phyloP scores from a whole-genome alignment of 1,284 basidiomycete genomes.

The Taiwanofungus camphoratus region DNA sequence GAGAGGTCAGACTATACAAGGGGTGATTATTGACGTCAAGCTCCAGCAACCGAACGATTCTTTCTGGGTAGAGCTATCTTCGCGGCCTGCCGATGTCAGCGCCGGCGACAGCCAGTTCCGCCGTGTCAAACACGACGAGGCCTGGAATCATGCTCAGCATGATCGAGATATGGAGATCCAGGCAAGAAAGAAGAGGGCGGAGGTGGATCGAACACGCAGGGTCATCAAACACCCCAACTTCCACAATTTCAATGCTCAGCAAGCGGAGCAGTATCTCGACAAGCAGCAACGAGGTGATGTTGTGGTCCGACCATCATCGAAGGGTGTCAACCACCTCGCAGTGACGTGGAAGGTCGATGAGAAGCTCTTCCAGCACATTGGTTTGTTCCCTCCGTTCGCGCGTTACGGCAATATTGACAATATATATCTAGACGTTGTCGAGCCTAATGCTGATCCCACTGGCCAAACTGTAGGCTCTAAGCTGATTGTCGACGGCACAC shows the following conservation, averaged over 20 bases:
- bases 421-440: conserved; percentile 71
- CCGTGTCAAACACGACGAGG: conserved; percentile 54
- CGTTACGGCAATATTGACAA: conserved; percentile 8
- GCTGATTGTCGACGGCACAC: conserved; percentile 77
- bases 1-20: conserved; percentile 78
- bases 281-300: conserved; percentile 92
- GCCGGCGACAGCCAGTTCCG: conserved; percentile 64
- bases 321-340: conserved; percentile 90
- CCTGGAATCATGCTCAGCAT: conserved; percentile 65
- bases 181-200: conserved; percentile 79
- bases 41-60: conserved; percentile 57
- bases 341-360: conserved; percentile 99
- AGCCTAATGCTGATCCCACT: conserved; percentile 71
- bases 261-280: conserved; percentile 89
- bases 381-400: conserved; percentile 32
- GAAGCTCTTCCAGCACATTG: conserved; percentile 95
- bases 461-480: conserved; percentile 68
- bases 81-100: conserved; percentile 65
- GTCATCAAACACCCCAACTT: conserved; percentile 99
- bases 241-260: conserved; percentile 89
- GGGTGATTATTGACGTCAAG: conserved; percentile 73
- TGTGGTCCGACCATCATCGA: conserved; percentile 94
- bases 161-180: conserved; percentile 73
- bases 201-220: conserved; percentile 73
- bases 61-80: conserved; percentile 76